These are phyloP conservation scores for Triadica sebifera DNA, from an alignment of 345 rosid genomes.

Conservation along the genomic window DNA sequence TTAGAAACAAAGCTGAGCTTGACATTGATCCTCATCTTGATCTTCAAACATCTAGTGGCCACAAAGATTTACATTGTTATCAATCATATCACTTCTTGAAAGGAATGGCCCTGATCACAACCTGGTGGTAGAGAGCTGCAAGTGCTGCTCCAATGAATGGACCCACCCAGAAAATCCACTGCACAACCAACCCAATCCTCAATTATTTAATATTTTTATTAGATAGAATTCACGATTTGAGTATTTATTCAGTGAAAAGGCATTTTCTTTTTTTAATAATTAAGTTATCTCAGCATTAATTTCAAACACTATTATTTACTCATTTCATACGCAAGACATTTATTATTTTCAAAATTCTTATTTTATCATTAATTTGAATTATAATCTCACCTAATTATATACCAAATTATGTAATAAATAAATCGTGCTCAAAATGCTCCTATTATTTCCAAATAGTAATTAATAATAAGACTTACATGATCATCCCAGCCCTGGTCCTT, in stretches of 20 bases:
- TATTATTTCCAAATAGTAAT: too few relatives aligned
- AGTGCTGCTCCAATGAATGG: constrained; percentile 32
- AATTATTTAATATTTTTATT: too few relatives aligned
- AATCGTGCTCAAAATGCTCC: too few relatives aligned
- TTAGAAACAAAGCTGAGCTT: neutral
- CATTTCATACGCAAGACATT: too few relatives aligned
- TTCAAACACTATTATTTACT: too few relatives aligned
- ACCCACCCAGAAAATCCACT: constrained; percentile 37
- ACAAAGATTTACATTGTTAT: neutral
- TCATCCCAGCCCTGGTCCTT: constrained; percentile 34
- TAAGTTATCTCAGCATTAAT: too few relatives aligned
- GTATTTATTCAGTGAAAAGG: too few relatives aligned
- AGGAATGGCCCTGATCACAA: constrained; percentile 32
- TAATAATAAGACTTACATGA: constrained; percentile 19
- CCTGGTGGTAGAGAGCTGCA: constrained; percentile 27
- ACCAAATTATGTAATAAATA: too few relatives aligned
- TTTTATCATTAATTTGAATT: too few relatives aligned
- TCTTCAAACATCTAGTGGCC: constrained; percentile 8
- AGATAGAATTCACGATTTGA: neutral
- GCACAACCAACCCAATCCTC: neutral
- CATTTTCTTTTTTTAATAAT: too few relatives aligned
- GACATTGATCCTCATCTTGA: neutral
- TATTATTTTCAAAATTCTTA: too few relatives aligned
- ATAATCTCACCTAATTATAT: too few relatives aligned
- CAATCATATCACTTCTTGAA: constrained; percentile 16